phyloP scores from a whole-genome alignment of 495 filamentous ascomycete species.

The Hamigera avellanea region DNA sequence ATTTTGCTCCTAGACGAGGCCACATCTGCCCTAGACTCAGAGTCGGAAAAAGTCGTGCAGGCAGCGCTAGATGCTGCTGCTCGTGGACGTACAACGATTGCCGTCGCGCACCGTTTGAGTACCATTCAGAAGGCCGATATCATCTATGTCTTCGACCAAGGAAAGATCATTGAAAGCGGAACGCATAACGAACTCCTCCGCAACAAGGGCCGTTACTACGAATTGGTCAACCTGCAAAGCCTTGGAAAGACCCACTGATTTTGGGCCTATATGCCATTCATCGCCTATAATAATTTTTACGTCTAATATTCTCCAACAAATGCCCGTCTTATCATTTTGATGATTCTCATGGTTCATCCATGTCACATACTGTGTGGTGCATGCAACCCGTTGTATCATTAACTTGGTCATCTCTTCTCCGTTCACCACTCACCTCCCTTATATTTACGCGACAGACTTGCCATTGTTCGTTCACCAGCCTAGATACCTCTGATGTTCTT shows the following conservation, averaged over 20 bases:
- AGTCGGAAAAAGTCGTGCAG: conserved; percentile 75
- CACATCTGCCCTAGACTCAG: conserved; percentile 69
- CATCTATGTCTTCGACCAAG: conserved; percentile 76
- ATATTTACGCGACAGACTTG: too few relatives aligned
- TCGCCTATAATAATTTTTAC: too few relatives aligned
- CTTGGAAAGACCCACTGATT: conserved; percentile 48
- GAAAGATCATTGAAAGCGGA: conserved; percentile 60
- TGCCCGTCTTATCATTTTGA: too few relatives aligned
- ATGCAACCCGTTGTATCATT: too few relatives aligned
- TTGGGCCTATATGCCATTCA: too few relatives aligned
- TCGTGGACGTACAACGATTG: conserved; percentile 64
- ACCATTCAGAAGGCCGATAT: conserved; percentile 76
- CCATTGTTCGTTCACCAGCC: not conserved
- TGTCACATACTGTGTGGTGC: too few relatives aligned
- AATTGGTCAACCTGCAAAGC: conserved; percentile 71
- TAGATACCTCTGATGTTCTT: not conserved
- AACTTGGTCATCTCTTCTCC: too few relatives aligned
- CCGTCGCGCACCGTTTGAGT: conserved; percentile 65
- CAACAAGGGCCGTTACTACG: conserved; percentile 58
- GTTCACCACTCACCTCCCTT: too few relatives aligned
- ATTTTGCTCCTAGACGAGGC: conserved; percentile 73
- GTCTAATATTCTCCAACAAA: too few relatives aligned
- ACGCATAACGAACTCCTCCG: conserved; percentile 57
- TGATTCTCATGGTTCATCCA: too few relatives aligned
- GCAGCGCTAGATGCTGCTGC: conserved; percentile 66